Evolutionary conservation across 371 early-diverging fungal species (phyloP).

Genomic region (Coemansia sp.): DNA sequence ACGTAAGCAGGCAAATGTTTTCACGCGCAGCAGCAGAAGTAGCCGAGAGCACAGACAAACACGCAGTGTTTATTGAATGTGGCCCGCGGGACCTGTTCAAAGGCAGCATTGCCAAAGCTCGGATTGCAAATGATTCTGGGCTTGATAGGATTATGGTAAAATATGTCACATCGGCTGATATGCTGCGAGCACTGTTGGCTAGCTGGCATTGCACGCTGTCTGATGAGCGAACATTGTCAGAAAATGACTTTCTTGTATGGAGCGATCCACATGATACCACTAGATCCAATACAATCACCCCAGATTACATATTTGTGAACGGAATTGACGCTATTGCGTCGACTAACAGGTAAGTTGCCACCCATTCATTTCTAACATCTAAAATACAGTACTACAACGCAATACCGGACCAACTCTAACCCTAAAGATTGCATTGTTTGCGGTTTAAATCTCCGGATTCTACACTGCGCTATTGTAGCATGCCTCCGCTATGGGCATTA

Average conservation of each 20-base stretch:
- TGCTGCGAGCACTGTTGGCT: slow-evolving; percentile 38
- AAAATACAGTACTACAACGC: too few species aligned
- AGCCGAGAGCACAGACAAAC: neutral
- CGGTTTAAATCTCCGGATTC: slow-evolving; percentile 1
- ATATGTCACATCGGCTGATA: slow-evolving; percentile 21
- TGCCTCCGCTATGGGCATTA: slow-evolving; percentile 35
- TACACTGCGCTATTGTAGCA: slow-evolving; percentile 18
- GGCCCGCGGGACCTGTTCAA: slow-evolving; percentile 14
- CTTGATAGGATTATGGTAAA: slow-evolving; percentile 21
- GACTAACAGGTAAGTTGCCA: slow-evolving; percentile 17
- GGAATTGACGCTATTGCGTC: slow-evolving; percentile 31
- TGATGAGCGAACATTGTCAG: slow-evolving; percentile 3
- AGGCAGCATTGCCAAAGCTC: slow-evolving; percentile 7
- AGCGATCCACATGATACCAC: neutral
- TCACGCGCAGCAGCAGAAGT: slow-evolving; percentile 17
- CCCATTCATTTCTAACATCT: too few species aligned
- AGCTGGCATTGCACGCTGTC: slow-evolving; percentile 30
- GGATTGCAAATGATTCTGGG: neutral
- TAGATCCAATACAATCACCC: neutral
- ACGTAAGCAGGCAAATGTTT: slow-evolving; percentile 20
- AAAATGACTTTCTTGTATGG: slow-evolving; percentile 38
- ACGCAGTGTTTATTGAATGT: slow-evolving; percentile 34
- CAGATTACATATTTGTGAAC: slow-evolving; percentile 40
- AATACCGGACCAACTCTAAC: too few species aligned
- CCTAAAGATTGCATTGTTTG: neutral